Evolutionary conservation across 768 basidiomycete genomes (phyloP).

Genomic region (Myochromella boudieri): DNA sequence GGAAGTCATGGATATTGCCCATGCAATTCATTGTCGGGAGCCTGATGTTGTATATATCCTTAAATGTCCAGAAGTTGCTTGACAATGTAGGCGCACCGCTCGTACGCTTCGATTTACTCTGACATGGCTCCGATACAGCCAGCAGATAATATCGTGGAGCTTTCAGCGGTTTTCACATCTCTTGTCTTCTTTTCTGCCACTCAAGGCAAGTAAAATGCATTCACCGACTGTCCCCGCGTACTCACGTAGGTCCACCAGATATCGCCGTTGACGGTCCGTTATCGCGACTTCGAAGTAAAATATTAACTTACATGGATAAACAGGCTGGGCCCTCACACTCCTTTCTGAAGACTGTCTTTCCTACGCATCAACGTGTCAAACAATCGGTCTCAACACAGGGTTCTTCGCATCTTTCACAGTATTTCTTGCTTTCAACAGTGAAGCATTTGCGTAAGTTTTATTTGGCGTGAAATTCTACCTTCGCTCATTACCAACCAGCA

Average conservation of each 20-base stretch:
- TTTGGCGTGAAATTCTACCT: not conserved
- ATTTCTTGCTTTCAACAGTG: slow-evolving; percentile 94
- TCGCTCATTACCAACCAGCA: slow-evolving; percentile 31
- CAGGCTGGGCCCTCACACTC: slow-evolving; percentile 79
- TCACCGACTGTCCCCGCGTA: slow-evolving; percentile 12
- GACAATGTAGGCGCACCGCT: slow-evolving; percentile 55
- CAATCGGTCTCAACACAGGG: slow-evolving; percentile 93
- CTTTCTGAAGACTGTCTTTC: slow-evolving; percentile 93
- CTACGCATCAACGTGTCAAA: slow-evolving; percentile 97
- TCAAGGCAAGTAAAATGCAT: slow-evolving; percentile 61
- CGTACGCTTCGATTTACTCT: slow-evolving; percentile 7
- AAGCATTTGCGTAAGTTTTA: slow-evolving; percentile 74
- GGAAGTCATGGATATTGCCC: slow-evolving; percentile 99
- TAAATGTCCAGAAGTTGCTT: slow-evolving; percentile 73
- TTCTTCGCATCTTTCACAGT: slow-evolving; percentile 97
- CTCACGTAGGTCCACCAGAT: slow-evolving; percentile 48
- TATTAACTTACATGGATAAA: not conserved
- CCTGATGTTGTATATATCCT: slow-evolving; percentile 77
- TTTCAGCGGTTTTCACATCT: slow-evolving; percentile 84
- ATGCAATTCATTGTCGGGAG: slow-evolving; percentile 91
- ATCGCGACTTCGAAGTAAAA: slow-evolving; percentile 17
- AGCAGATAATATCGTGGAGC: slow-evolving; percentile 68
- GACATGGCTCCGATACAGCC: slow-evolving; percentile 53
- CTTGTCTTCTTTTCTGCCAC: slow-evolving; percentile 96
- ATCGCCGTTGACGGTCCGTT: slow-evolving; percentile 92